Percentiles rank a stretch among this genome's conserved stretches.
These are phyloP conservation scores for Fusarium begoniae DNA, from an alignment of 2,329 filamentous ascomycete species.

Conservation along the genomic window DNA sequence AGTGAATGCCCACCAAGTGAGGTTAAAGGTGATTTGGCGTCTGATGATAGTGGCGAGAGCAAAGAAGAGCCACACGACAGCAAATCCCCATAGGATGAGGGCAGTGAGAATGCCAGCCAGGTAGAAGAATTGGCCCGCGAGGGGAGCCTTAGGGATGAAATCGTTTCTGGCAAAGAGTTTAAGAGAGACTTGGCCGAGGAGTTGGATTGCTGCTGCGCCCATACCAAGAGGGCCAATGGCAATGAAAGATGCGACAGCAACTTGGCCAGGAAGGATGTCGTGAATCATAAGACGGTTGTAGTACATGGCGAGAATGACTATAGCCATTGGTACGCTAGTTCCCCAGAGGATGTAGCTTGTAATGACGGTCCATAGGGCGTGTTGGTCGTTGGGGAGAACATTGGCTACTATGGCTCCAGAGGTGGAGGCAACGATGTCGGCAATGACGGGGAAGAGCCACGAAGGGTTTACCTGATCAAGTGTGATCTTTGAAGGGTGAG, in stretches of 20 bases:
- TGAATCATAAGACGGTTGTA: conserved; percentile 69
- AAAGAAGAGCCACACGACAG: conserved; percentile 47
- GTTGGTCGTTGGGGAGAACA: conserved; percentile 58
- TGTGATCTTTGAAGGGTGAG: conserved; percentile 22
- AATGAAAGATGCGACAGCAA: conserved; percentile 70
- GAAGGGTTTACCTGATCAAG: conserved; percentile 62
- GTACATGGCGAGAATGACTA: conserved; percentile 68
- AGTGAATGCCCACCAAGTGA: conserved; percentile 53
- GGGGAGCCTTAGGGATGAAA: conserved; percentile 51
- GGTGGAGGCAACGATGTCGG: conserved; percentile 68
- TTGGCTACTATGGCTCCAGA: conserved; percentile 66
- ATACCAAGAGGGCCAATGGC: conserved; percentile 70
- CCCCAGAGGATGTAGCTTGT: conserved; percentile 70
- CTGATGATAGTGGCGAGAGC: conserved; percentile 43
- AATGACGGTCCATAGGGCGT: conserved; percentile 65
- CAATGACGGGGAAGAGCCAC: conserved; percentile 69
- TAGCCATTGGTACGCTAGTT: conserved; percentile 59
- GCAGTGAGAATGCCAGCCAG: conserved; percentile 55
- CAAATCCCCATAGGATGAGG: conserved; percentile 48
- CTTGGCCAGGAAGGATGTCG: conserved; percentile 66
- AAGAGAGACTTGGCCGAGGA: conserved; percentile 53
- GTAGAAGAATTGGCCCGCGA: conserved; percentile 64
- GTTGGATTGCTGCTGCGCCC: conserved; percentile 63
- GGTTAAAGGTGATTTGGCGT: conserved; percentile 48
- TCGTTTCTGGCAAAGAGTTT: conserved; percentile 44